These are phyloP conservation scores for Thermoascus crustaceus DNA, from an alignment of 2,329 filamentous ascomycete genomes.

Conservation along the genomic window DNA sequence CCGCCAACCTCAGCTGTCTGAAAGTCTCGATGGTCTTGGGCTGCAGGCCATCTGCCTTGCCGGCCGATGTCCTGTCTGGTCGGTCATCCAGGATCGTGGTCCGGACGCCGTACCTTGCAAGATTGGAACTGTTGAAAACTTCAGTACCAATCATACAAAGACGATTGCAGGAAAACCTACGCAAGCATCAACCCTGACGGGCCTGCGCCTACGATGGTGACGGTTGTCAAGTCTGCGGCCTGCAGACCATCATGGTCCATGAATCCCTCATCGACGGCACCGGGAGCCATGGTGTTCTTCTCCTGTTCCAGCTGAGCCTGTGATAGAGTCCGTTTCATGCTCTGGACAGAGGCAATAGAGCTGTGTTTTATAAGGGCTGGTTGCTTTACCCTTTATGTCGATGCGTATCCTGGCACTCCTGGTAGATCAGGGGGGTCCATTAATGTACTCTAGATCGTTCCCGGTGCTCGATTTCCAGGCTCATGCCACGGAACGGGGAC, in stretches of 20 bases:
- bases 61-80: conserved; percentile 58
- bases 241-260: conserved; percentile 9
- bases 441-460: background rate
- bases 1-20: conserved; percentile 64
- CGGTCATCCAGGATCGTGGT: conserved; percentile 61
- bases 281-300: conserved; percentile 19
- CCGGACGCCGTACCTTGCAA: conserved; percentile 59
- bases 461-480: background rate
- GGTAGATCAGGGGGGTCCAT: background rate
- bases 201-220: conserved; percentile 36
- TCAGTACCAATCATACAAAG: conserved; percentile 8
- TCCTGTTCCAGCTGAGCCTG: conserved; percentile 9
- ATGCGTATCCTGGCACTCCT: no score
- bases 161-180: conserved; percentile 14
- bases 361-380: background rate
- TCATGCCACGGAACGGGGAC: background rate
- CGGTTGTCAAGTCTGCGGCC: conserved; percentile 16
- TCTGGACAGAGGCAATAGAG: background rate
- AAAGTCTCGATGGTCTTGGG: conserved; percentile 73
- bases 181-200: conserved; percentile 39
- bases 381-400: background rate
- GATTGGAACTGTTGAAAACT: conserved; percentile 38
- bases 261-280: conserved; percentile 21
- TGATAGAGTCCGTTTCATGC: conserved; percentile 13
- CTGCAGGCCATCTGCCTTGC: conserved; percentile 63